Percentiles rank a stretch among this genome's conserved stretches.
Conservation (phyloP, 129 eudicot genomes). For the Flaveria bidentis region DNA sequence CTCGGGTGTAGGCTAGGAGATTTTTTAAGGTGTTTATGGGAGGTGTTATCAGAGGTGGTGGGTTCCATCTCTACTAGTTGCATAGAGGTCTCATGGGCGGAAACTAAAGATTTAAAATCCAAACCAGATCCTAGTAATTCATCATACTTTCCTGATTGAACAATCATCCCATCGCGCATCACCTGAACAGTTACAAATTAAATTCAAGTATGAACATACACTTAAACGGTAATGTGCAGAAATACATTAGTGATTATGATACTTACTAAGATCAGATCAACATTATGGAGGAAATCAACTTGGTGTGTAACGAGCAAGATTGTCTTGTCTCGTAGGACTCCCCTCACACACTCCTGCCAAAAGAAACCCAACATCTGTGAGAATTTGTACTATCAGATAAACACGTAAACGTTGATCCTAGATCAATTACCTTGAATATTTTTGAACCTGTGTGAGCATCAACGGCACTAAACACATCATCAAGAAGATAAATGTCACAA, state of each 20-base stretch:
- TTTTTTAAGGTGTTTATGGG: conserved; percentile 34
- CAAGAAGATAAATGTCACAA: conserved; percentile 85
- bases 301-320: conserved; percentile 85
- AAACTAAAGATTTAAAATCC: conserved; percentile 56
- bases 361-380: not conserved
- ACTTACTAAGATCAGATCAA: conserved; percentile 76
- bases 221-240: not conserved
- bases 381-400: not conserved
- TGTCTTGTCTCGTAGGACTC: conserved; percentile 71
- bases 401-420: not conserved
- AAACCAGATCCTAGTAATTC: conserved; percentile 51
- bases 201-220: not conserved
- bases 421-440: conserved; percentile 55
- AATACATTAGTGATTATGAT: no score
- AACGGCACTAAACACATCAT: conserved; percentile 86
- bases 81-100: conserved; percentile 75
- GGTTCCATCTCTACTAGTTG: conserved; percentile 57
- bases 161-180: conserved; percentile 77
- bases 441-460: conserved; percentile 96
- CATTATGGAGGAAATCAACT: conserved; percentile 96
- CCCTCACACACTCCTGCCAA: conserved; percentile 65
- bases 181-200: conserved; percentile 43
- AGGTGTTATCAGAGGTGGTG: not conserved
- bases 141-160: conserved; percentile 70
- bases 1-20: conserved; percentile 30